Conservation (phyloP, 2,329 filamentous ascomycete genomes). For the Alternaria solani region DNA sequence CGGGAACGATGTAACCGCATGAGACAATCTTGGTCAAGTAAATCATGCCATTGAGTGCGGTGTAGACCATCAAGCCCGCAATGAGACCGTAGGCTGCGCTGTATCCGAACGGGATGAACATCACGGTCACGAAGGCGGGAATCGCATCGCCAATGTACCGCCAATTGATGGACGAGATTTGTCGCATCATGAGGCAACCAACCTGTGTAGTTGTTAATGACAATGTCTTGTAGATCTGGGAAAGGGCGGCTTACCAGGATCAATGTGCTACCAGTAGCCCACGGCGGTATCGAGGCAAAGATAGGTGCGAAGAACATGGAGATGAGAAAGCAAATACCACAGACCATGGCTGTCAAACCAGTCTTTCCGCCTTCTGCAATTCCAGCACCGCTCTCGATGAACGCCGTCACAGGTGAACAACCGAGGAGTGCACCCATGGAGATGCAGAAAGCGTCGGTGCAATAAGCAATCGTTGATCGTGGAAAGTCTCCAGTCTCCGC, state of each 20-base stretch:
- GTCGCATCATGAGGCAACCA: slow-evolving; percentile 79
- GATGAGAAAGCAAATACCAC: slow-evolving; percentile 85
- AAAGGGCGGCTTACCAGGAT: slow-evolving; percentile 67
- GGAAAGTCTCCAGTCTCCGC: slow-evolving; percentile 85
- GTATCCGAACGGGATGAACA: slow-evolving; percentile 89
- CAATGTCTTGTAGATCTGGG: not conserved
- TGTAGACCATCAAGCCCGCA: slow-evolving; percentile 78
- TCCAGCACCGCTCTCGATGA: slow-evolving; percentile 85
- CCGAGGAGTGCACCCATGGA: slow-evolving; percentile 82
- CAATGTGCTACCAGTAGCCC: slow-evolving; percentile 86
- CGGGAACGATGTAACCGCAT: slow-evolving; percentile 74
- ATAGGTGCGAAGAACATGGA: slow-evolving; percentile 90
- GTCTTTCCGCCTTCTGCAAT: slow-evolving; percentile 88
- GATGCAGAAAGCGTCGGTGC: slow-evolving; percentile 82
- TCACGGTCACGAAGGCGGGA: slow-evolving; percentile 83
- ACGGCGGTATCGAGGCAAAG: slow-evolving; percentile 87
- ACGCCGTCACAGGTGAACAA: slow-evolving; percentile 82
- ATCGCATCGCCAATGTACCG: slow-evolving; percentile 82
- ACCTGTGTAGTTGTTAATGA: slow-evolving; percentile 38
- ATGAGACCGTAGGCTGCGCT: slow-evolving; percentile 88
- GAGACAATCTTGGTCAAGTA: slow-evolving; percentile 72
- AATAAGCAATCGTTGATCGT: slow-evolving; percentile 82
- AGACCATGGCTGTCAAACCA: slow-evolving; percentile 78
- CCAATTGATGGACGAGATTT: slow-evolving; percentile 87
- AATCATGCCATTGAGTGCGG: slow-evolving; percentile 74